These are phyloP conservation scores for Phoma herbarum DNA, from an alignment of 2,329 filamentous ascomycete species.

Conservation along the genomic window DNA sequence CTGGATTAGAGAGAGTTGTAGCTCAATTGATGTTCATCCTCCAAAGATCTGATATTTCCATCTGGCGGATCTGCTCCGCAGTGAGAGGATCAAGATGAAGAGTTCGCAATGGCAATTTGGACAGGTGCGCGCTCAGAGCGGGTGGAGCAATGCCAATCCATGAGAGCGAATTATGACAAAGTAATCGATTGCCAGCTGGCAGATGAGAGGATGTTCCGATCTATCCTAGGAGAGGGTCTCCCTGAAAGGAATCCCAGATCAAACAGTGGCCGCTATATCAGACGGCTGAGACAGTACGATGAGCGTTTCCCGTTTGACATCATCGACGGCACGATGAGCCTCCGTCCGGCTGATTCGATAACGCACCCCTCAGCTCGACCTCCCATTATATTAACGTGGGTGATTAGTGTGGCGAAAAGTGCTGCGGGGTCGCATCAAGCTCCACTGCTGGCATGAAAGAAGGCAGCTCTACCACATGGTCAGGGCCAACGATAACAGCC, in stretches of 20 bases:
- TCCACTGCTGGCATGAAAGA: neutral
- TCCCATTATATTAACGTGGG: slow-evolving; percentile 1
- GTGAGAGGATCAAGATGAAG: too few relatives aligned
- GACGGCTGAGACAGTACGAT: neutral
- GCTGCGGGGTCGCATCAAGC: neutral
- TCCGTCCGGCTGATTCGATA: neutral
- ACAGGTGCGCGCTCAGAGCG: too few relatives aligned
- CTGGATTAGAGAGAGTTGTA: slow-evolving; percentile 2
- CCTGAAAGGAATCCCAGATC: neutral
- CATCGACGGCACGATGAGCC: neutral
- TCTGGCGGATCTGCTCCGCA: too few relatives aligned
- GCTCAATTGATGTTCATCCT: too few relatives aligned
- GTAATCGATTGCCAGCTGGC: slow-evolving; percentile 5
- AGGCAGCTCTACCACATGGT: neutral
- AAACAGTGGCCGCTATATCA: neutral
- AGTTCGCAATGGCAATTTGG: too few relatives aligned
- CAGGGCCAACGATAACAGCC: neutral
- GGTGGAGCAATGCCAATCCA: too few relatives aligned
- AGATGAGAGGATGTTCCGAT: neutral
- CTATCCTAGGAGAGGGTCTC: neutral
- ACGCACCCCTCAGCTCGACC: neutral
- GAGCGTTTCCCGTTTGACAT: neutral
- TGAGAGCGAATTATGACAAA: slow-evolving; percentile 11
- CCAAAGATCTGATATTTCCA: too few relatives aligned
- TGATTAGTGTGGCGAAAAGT: neutral